phyloP scores from a whole-genome alignment of 192 early-diverging fungal genomes.

The Umbelopsis sp. region DNA sequence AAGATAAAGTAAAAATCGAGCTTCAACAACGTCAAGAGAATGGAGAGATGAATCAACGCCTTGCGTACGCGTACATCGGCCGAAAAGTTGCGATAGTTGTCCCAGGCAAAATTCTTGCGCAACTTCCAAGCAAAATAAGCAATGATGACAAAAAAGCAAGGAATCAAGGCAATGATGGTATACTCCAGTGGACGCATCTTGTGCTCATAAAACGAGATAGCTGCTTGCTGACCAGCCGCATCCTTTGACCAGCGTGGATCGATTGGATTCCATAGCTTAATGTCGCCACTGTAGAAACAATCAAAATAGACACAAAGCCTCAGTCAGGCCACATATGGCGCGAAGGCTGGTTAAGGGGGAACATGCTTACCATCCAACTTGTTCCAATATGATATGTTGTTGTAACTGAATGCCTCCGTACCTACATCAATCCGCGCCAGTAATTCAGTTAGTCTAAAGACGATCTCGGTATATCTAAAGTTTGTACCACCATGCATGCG shows the following conservation, averaged over 20 bases:
- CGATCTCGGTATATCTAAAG: too few relatives aligned
- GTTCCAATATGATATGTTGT: constrained; percentile 45
- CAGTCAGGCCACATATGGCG: not conserved
- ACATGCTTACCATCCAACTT: constrained; percentile 34
- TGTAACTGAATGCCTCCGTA: constrained; percentile 45
- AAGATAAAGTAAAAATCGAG: constrained; percentile 49
- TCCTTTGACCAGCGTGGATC: constrained; percentile 19
- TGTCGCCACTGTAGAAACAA: constrained; percentile 19
- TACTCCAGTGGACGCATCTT: constrained; percentile 49
- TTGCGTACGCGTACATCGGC: constrained; percentile 43
- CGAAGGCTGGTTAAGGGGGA: not conserved
- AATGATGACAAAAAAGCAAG: constrained; percentile 35
- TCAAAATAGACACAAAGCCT: not conserved
- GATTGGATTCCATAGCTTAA: constrained; percentile 16
- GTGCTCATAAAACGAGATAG: constrained; percentile 27
- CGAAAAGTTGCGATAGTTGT: constrained; percentile 48
- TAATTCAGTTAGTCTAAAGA: too few relatives aligned
- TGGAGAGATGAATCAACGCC: constrained; percentile 33
- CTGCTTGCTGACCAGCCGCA: not conserved
- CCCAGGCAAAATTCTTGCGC: constrained; percentile 46
- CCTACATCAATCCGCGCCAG: not conserved
- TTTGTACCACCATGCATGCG: too few relatives aligned
- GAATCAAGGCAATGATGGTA: constrained; percentile 47
- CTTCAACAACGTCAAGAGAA: constrained; percentile 48
- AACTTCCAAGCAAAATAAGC: constrained; percentile 34